Percentiles rank a stretch among this genome's conserved stretches.
Conservation (phyloP, 2,329 filamentous ascomycete species). For the Blastomyces parvus region DNA sequence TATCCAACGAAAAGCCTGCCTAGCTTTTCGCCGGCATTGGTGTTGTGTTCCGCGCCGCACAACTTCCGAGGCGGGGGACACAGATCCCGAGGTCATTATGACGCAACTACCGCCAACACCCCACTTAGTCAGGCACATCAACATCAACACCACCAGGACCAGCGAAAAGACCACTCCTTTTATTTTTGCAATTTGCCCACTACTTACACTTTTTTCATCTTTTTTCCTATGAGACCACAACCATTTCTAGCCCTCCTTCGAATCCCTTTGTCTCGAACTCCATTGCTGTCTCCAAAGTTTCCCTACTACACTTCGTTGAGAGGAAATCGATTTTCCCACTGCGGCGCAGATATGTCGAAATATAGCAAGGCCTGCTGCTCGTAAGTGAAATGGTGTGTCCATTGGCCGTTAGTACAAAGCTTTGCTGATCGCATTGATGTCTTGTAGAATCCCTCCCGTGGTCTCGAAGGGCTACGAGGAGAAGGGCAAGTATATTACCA, state of each 20-base stretch:
- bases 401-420: neutral
- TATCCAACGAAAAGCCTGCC: neutral
- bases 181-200: neutral
- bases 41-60: neutral
- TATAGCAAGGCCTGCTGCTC: conserved; percentile 39
- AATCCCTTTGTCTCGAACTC: neutral
- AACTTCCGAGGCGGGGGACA: conserved; percentile 2
- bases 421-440: neutral
- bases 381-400: conserved; percentile 21
- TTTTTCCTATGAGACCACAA: neutral
- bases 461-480: conserved; percentile 41
- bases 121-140: neutral
- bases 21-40: neutral
- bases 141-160: neutral
- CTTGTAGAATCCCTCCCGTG: conserved; percentile 33
- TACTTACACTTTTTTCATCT: neutral
- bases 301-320: neutral
- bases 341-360: conserved; percentile 26
- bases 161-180: no score
- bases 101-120: neutral
- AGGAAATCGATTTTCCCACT: conserved; percentile 2
- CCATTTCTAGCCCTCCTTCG: conserved; percentile 1
- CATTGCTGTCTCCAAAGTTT: neutral
- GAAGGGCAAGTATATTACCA: conserved; percentile 51
- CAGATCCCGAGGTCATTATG: conserved; percentile 1